Conservation (phyloP, 768 basidiomycete species). For the Pleurotus cornucopiae region DNA sequence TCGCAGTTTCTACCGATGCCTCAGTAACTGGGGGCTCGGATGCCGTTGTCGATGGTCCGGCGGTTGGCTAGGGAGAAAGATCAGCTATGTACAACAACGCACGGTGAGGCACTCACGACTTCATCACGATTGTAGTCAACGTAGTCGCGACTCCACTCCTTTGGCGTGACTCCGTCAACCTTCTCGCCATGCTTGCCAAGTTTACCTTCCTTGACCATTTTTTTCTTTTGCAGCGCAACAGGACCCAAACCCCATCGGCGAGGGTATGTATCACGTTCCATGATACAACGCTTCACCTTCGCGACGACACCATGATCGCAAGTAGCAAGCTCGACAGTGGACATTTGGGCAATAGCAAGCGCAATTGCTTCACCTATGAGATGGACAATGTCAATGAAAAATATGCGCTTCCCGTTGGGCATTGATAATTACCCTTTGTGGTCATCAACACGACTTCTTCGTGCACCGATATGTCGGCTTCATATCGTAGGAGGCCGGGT, state of each 20-base stretch:
- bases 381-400: constrained; percentile 8
- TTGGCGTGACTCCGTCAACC: constrained; percentile 81
- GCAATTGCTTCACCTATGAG: constrained; percentile 83
- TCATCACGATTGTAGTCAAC: constrained; percentile 84
- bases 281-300: constrained; percentile 98
- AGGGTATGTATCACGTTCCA: constrained; percentile 99
- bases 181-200: constrained; percentile 94
- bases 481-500: constrained; percentile 94
- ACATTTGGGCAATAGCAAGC: constrained; percentile 95
- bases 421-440: constrained; percentile 69
- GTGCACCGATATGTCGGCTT: constrained; percentile 88
- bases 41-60: constrained; percentile 30
- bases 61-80: constrained; percentile 29
- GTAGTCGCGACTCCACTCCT: constrained; percentile 90
- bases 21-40: constrained; percentile 19
- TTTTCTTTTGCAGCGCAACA: constrained; percentile 95
- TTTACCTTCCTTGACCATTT: constrained; percentile 96
- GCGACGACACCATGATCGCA: constrained; percentile 99
- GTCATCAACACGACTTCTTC: constrained; percentile 99
- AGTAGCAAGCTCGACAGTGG: constrained; percentile 94
- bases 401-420: neutral
- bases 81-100: neutral
- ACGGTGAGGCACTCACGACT: constrained; percentile 17
- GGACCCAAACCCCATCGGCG: constrained; percentile 99
- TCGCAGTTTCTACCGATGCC: constrained; percentile 16